These are phyloP conservation scores for Haplographium delicatum DNA, from an alignment of 495 filamentous ascomycete species.

Conservation along the genomic window DNA sequence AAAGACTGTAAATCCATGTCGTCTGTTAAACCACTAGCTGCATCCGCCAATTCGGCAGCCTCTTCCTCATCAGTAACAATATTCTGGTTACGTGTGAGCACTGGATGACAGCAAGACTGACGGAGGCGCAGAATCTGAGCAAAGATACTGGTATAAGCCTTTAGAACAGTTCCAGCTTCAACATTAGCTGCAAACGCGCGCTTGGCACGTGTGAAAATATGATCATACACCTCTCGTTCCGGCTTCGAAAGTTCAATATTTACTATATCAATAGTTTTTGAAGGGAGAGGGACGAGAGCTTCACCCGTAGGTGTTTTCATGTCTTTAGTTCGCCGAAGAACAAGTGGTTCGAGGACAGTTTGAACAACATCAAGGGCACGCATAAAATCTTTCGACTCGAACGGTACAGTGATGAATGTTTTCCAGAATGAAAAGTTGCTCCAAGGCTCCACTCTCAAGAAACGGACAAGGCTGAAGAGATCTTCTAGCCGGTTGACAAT, in stretches of 20 bases:
- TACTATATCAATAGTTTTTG: slow-evolving; percentile 73
- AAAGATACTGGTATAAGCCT: slow-evolving; percentile 92
- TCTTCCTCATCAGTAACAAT: slow-evolving; percentile 85
- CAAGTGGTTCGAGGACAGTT: slow-evolving; percentile 89
- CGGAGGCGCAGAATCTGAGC: slow-evolving; percentile 92
- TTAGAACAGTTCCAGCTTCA: slow-evolving; percentile 86
- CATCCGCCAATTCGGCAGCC: slow-evolving; percentile 73
- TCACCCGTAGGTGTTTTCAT: slow-evolving; percentile 94
- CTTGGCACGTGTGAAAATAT: slow-evolving; percentile 79
- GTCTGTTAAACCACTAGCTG: slow-evolving; percentile 74
- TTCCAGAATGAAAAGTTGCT: slow-evolving; percentile 98
- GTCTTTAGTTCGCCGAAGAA: slow-evolving; percentile 91
- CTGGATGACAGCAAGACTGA: slow-evolving; percentile 91
- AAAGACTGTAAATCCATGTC: slow-evolving; percentile 92
- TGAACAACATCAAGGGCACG: slow-evolving; percentile 95
- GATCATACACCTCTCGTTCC: slow-evolving; percentile 87
- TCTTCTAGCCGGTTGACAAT: slow-evolving; percentile 97
- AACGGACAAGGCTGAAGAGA: slow-evolving; percentile 89
- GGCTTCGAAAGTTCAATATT: slow-evolving; percentile 76
- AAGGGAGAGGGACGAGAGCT: slow-evolving; percentile 81
- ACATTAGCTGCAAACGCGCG: slow-evolving; percentile 77
- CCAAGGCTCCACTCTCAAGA: slow-evolving; percentile 93
- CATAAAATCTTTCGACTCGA: slow-evolving; percentile 90
- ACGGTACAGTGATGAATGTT: slow-evolving; percentile 95
- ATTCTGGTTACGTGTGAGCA: slow-evolving; percentile 77